A percentile compares a stretch with the other conserved stretches of the same genome.
Conservation (phyloP, 108 stramenopile species). For the Pseudonitzschia pungens region DNA sequence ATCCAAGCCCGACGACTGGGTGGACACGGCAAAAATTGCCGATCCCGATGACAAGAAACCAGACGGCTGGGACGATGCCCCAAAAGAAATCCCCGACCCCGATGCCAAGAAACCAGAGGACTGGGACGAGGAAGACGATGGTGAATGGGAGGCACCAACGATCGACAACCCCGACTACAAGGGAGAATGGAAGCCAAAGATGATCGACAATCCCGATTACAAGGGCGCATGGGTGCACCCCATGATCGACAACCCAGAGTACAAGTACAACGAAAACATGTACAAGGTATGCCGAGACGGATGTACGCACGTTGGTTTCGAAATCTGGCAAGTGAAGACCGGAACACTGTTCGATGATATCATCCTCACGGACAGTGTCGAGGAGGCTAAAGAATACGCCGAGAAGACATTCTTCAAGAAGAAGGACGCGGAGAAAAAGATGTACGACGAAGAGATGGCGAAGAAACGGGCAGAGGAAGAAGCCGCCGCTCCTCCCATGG, state of each 20-base stretch:
- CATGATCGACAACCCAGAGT: conserved; percentile 95
- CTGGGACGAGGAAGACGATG: conserved; percentile 99
- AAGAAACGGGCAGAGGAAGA: conserved; percentile 50
- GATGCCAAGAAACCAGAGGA: conserved; percentile 95
- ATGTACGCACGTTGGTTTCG: conserved; percentile 98
- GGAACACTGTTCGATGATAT: conserved; percentile 99
- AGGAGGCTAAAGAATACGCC: conserved; percentile 94
- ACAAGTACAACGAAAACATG: conserved; percentile 83
- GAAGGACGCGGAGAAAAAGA: conserved; percentile 97
- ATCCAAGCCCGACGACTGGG: conserved; percentile 97
- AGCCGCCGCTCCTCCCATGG: conserved; percentile 22
- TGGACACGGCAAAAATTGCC: conserved; percentile 90
- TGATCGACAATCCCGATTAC: conserved; percentile 97
- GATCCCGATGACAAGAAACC: conserved; percentile 98
- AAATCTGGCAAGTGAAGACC: conserved; percentile 98
- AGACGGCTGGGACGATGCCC: conserved; percentile 95
- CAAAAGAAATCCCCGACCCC: conserved; percentile 91
- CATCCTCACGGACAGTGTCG: conserved; percentile 94
- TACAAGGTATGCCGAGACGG: conserved; percentile 94
- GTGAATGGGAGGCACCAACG: conserved; percentile 96
- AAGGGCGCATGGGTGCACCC: conserved; percentile 96
- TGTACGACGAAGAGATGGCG: conserved; percentile 88
- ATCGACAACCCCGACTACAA: conserved; percentile 98
- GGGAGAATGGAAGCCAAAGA: conserved; percentile 93
- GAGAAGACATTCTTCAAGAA: conserved; percentile 96